Base-by-base conservation (phyloP, 1,284 basidiomycete genomes). In the Moniliella sp. region DNA sequence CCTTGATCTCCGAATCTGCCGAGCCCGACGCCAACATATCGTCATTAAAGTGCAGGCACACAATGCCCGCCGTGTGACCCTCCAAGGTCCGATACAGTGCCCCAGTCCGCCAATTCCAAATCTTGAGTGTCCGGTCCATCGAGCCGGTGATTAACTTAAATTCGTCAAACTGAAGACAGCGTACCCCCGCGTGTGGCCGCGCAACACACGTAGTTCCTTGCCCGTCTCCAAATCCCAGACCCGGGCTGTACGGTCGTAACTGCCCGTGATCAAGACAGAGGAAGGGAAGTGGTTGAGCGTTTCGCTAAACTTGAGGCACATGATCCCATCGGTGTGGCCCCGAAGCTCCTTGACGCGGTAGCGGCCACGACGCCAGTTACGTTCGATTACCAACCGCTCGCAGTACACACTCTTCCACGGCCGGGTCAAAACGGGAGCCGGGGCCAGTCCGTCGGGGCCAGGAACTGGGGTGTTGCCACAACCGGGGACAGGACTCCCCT, bases 361-460 rank as follows among this genome's bases (percentile, higher is more conserved):
- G 21, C 81, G 72, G 4, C 86, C 88, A 31, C 82, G 75, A 18
- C 88, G 73, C 91, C 91, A 99, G 61, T 97, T 97, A 27, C 83
- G 74, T 63, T 94, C 88, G 34, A 97, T 75, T 17, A 77, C 76
- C 49, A 97, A 72, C 10, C 91, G 75, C 61, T 99, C 91, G 60
- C 80, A 84, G 64, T 97, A 99, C n/a, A 99, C 86, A 40, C 78
- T 75, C 62, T 99, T 99, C 91, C 91, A 99, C 0, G 88, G 91
- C 29, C 82, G 74, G 10, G 78, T 83, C 34, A 70, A 40, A 14
- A 59, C 47, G 16, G 41, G 31, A 14, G 38, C 30, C 13, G 21
- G 21, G 21, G n/a, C n/a, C 8, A n/a, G 7, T 23, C 8, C 7
- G n/a, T 7, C 21, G 21, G 21, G n/a, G 7, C 7, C 8, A 23